Base-by-base conservation (phyloP, 2,329 filamentous ascomycete species). In the Gaeumannomyces sp. region DNA sequence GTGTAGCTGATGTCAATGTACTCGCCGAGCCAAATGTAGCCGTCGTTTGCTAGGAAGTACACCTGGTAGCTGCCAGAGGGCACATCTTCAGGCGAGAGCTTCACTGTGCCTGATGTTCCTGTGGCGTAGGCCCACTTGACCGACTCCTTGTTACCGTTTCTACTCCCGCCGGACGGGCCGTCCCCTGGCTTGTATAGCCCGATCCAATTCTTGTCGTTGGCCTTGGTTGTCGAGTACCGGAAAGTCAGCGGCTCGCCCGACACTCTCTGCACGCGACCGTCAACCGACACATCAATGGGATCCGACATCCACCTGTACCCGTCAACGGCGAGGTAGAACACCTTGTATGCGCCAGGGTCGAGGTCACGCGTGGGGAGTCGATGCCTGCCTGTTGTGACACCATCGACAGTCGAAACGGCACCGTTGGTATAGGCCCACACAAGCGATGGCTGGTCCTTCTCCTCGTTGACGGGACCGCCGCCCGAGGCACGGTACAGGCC, bases 171-270 rank as follows among this genome's bases (percentile, higher is more conserved):
- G 1, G 77, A 76, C 1, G 72, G 76, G 29, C 76, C 76, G n/a
- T 72, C 73, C 1, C 69, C 71, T 14, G 71, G 67, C 53, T 70
- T 65, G 66, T 75, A 79, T 4, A 79, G 61, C 35, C 74, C 77
- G 28, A 79, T 68, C 77, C 77, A 79, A 67, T 79, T 79, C 22
- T 66, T 71, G 3, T 65, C 38, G 61, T 72, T 66, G 4, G 74
- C 66, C 3, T 68, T 59, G 0, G 68, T 53, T 0, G 75, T 77
- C 6, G 71, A 69, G 68, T 78, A 79, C 13, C 71, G 60, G 64
- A 79, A 77, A 0, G 76, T 78, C 29, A 60, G 38, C 7, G 45
- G 45, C 45, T 53, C 45, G 22, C 45, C 45, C 8, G 45, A 7
- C 45, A 53, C 45, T 4, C 45, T 53, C 10, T n/a, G 45, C 1